Evolutionary conservation across 805 yeast species (phyloP).

Genomic region (Yarrowia sp.): DNA sequence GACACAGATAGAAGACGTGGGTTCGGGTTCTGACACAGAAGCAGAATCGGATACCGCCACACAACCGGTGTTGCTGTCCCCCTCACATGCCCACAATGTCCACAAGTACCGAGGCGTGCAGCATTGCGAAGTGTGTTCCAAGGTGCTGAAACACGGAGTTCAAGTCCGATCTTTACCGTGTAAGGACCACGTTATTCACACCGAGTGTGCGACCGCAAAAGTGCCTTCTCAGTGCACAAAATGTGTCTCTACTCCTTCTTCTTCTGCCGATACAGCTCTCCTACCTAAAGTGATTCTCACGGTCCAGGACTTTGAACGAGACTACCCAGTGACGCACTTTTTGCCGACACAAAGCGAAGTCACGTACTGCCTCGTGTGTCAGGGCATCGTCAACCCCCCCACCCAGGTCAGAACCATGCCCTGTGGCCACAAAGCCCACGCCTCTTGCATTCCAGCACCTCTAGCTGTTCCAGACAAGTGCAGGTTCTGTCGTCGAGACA

Average conservation of each 20-base stretch:
- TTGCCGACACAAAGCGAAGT: not conserved
- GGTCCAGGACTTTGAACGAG: constrained; percentile 12
- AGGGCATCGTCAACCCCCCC: not conserved
- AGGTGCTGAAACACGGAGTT: not conserved
- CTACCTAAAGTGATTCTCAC: constrained; percentile 13
- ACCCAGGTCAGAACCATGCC: constrained; percentile 14
- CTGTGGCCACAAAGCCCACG: constrained; percentile 13
- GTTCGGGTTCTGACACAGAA: not conserved
- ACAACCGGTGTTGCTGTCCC: not conserved
- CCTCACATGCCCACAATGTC: constrained; percentile 1
- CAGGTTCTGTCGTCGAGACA: constrained; percentile 9
- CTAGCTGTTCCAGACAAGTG: not conserved
- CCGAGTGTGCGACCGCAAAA: not conserved
- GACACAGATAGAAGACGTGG: not conserved
- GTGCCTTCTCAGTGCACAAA: constrained; percentile 3
- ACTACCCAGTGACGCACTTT: constrained; percentile 5
- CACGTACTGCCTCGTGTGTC: constrained; percentile 2
- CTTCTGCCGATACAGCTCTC: not conserved
- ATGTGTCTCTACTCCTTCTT: not conserved
- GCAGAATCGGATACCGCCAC: not conserved
- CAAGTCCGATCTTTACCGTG: not conserved
- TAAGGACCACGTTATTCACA: not conserved
- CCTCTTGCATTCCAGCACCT: constrained; percentile 1
- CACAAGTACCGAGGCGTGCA: constrained; percentile 4
- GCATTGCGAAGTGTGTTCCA: not conserved